A percentile compares a stretch with the other conserved stretches of the same genome.
Evolutionary conservation across 177 flowering plant genomes (phyloP).

Genomic region (Vitis hybrid): DNA sequence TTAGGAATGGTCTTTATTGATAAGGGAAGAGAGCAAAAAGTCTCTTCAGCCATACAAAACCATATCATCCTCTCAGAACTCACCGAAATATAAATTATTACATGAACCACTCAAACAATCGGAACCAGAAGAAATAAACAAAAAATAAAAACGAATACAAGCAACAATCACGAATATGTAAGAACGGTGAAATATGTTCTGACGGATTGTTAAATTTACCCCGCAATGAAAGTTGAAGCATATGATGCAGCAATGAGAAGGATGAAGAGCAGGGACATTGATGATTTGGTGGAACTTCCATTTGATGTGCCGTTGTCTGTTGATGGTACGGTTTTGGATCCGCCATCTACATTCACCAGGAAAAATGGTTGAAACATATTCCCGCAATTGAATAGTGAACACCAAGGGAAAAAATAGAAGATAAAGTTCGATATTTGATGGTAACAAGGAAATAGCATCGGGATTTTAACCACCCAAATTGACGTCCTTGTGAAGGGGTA

Average conservation of each 20-base stretch:
- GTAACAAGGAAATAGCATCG: too few species aligned
- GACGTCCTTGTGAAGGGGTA: too few species aligned
- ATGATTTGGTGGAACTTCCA: constrained; percentile 28
- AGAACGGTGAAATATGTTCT: background rate
- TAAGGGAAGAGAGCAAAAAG: constrained; percentile 15
- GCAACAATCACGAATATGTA: background rate
- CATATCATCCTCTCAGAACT: background rate
- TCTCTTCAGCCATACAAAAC: constrained; percentile 26
- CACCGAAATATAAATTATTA: constrained; percentile 6
- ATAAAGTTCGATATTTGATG: too few species aligned
- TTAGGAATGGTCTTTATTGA: constrained; percentile 14
- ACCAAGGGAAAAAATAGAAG: background rate
- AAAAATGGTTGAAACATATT: background rate
- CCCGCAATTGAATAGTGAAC: background rate
- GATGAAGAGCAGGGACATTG: constrained; percentile 27
- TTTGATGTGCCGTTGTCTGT: constrained; percentile 26
- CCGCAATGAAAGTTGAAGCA: constrained; percentile 22
- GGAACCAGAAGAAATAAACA: background rate
- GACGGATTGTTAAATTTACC: background rate
- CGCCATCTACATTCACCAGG: constrained; percentile 21
- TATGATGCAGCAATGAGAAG: constrained; percentile 28
- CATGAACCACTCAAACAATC: background rate
- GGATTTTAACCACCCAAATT: too few species aligned
- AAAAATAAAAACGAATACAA: background rate
- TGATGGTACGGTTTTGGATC: constrained; percentile 35